Base-by-base conservation (phyloP, 306 rosid species). In the Echinosophora koreensis region DNA sequence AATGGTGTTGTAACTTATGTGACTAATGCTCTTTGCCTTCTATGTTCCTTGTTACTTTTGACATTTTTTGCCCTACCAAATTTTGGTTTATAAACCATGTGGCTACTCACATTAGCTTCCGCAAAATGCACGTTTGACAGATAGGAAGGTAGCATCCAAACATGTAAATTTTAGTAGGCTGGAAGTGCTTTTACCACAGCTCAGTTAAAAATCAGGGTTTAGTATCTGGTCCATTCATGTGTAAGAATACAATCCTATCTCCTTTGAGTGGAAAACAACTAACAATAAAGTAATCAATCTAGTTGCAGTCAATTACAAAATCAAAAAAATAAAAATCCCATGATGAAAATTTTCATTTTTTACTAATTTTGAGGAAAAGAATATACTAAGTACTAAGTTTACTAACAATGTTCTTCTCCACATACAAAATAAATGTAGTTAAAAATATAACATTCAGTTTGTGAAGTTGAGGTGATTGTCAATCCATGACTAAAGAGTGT, bases 1-100 rank as follows among this genome's bases (percentile, higher is more conserved):
- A 56, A 80, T 69, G 32, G 44, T 65, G 42, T 55, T 28, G 77
- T 73, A 77, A 73, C 70, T 15, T 38, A 16, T 50, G 39, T 32
- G 50, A 30, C 46, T 41, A 42, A 11, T 77, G 60, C n/a, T 50
- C 22, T 38, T 57, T 39, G 51, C 37, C 67, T n/a, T 38, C 66
- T 49, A 38, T 6, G 4, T 58, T 63, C 14, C 49, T 71, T 64
- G 13, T 18, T 13, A 46, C 60, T 32, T 57, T 80, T 56, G 42
- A 61, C 27, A 16, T 65, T 69, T 44, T 17, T 37, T 54, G 16
- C 14, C 17, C 17, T 37, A 17, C 54, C 46, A 27, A 50, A 18
- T 1, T 58, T 27, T n/a, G 16, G 62, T 63, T 69, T 61, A 50
- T 54, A 38, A 46, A 0, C 68, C 44, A 34, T 56, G 46, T 3